These are phyloP conservation scores for Malus asiatica DNA, from an alignment of 306 rosid genomes.

Conservation along the genomic window DNA sequence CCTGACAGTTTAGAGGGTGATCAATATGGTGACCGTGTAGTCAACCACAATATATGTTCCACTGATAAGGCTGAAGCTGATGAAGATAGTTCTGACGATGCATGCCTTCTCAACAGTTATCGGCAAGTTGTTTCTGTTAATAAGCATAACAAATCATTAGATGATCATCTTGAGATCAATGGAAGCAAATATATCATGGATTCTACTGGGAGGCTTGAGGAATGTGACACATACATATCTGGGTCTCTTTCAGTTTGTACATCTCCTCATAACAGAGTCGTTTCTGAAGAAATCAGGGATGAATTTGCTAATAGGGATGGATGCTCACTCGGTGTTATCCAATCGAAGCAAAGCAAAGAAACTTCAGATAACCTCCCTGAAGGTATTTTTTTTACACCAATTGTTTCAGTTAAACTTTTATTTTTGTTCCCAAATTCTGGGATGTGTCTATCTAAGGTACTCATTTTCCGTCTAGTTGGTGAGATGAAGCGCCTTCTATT, in stretches of 20 bases:
- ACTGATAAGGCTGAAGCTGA: conserved; percentile 38
- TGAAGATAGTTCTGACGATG: conserved; percentile 25
- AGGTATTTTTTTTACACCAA: conserved; percentile 25
- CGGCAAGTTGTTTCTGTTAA: conserved; percentile 19
- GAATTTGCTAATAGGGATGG: conserved; percentile 17
- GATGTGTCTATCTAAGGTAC: neutral
- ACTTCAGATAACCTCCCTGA: conserved; percentile 27
- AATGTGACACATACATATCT: conserved; percentile 23
- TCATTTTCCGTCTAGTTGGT: neutral
- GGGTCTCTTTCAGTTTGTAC: conserved; percentile 30
- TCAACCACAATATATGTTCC: conserved; percentile 17
- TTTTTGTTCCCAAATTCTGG: conserved; percentile 9
- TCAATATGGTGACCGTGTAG: conserved; percentile 27
- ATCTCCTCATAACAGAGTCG: conserved; percentile 15
- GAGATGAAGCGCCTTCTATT: neutral
- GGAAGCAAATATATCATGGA: conserved; percentile 24
- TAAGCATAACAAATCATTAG: conserved; percentile 28
- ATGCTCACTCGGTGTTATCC: conserved; percentile 13
- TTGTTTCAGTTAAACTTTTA: conserved; percentile 2
- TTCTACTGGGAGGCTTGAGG: conserved; percentile 24
- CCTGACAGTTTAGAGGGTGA: conserved; percentile 40
- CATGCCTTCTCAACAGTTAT: conserved; percentile 15
- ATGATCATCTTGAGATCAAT: conserved; percentile 21
- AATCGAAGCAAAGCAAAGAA: conserved; percentile 24
- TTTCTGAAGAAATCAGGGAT: conserved; percentile 30